These are phyloP conservation scores for Coprinopsis sp. DNA, from an alignment of 768 basidiomycete genomes.

Conservation along the genomic window DNA sequence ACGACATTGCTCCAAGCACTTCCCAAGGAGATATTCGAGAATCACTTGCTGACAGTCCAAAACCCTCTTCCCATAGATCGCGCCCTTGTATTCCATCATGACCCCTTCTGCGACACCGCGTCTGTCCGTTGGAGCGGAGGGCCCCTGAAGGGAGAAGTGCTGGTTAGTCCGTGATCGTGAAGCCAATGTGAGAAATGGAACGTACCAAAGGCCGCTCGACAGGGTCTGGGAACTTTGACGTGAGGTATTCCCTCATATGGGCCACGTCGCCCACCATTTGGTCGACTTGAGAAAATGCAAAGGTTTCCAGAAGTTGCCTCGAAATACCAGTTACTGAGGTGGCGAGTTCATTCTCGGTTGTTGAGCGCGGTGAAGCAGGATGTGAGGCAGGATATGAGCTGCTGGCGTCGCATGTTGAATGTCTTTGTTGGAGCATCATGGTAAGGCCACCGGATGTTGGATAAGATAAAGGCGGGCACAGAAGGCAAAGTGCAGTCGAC, in stretches of 20 bases:
- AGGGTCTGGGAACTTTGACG: constrained; percentile 4
- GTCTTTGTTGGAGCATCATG: not conserved
- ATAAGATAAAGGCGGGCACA: no score
- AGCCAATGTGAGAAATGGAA: not conserved
- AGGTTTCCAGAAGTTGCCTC: constrained; percentile 9
- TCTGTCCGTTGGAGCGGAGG: not conserved
- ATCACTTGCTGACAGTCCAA: constrained; percentile 7
- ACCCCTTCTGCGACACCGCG: not conserved
- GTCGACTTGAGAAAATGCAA: constrained; percentile 11
- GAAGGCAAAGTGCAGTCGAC: no score
- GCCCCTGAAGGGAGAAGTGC: no score
- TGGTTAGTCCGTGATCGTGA: not conserved
- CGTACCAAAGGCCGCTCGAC: constrained; percentile 1
- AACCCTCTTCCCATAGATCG: constrained; percentile 4
- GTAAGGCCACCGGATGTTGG: no score
- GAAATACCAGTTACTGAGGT: constrained; percentile 6
- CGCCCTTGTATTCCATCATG: constrained; percentile 9
- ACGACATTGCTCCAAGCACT: constrained; percentile 8
- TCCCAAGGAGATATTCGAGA: constrained; percentile 10
- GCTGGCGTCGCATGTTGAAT: not conserved
- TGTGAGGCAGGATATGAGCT: not conserved
- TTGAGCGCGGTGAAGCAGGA: constrained; percentile 4
- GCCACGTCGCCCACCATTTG: constrained; percentile 6
- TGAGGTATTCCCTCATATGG: constrained; percentile 8
- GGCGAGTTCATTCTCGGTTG: constrained; percentile 5